Percentiles rank a stretch among this genome's conserved stretches.
Evolutionary conservation across 2,329 filamentous ascomycete genomes (phyloP).

Genomic region (Lachnellula cervina): DNA sequence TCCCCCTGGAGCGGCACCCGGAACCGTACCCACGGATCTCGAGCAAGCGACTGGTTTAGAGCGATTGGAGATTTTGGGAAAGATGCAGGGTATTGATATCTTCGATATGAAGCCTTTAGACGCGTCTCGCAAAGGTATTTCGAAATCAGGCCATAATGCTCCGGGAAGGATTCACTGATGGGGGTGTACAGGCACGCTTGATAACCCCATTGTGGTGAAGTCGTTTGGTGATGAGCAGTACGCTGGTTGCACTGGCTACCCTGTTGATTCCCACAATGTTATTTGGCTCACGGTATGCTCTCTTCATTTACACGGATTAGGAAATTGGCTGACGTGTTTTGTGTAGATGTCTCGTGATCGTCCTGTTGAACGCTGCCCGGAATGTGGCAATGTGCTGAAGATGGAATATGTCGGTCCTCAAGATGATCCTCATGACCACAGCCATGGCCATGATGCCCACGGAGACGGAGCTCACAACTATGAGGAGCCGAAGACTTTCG

Average conservation of each 20-base stretch:
- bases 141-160: conserved; percentile 9
- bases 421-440: conserved; percentile 56
- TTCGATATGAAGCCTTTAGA: conserved; percentile 99
- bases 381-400: conserved; percentile 96
- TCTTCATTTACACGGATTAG: not conserved
- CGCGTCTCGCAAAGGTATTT: conserved; percentile 71
- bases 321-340: not conserved
- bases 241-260: conserved; percentile 89
- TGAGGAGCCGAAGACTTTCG: conserved; percentile 95
- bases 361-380: conserved; percentile 89
- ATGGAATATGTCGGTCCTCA: conserved; percentile 91
- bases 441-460: conserved; percentile 41
- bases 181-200: conserved; percentile 64
- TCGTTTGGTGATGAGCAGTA: conserved; percentile 96
- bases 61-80: conserved; percentile 96
- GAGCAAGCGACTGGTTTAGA: conserved; percentile 97
- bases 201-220: conserved; percentile 85
- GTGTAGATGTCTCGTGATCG: conserved; percentile 76
- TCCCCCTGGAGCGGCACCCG: conserved; percentile 72
- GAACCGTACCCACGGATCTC: conserved; percentile 86
- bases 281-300: conserved; percentile 80
- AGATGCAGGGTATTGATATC: conserved; percentile 97
- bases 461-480: conserved; percentile 51
- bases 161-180: conserved; percentile 11
- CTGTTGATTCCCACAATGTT: conserved; percentile 85